phyloP scores from a whole-genome alignment of 495 filamentous ascomycete species.

The Podospora appendiculata region DNA sequence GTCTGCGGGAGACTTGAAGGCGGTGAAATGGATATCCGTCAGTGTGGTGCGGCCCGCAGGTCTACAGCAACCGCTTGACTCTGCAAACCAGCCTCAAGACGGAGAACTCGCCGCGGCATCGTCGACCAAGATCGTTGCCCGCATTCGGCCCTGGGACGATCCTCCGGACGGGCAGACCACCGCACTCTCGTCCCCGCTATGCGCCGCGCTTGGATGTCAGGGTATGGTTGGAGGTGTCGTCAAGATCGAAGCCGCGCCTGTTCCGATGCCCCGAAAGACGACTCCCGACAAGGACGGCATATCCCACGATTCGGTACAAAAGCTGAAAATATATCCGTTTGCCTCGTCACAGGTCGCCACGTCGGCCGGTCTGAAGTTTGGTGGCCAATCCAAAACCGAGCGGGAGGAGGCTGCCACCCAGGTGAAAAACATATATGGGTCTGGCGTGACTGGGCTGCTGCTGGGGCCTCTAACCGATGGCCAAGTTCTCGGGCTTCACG shows the following conservation, averaged over 20 bases:
- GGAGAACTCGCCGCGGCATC: conserved; percentile 50
- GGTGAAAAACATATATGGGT: conserved; percentile 46
- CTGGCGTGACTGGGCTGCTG: conserved; percentile 55
- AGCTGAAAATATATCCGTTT: conserved; percentile 77
- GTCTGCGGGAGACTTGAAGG: conserved; percentile 57
- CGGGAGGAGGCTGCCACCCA: conserved; percentile 56
- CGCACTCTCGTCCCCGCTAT: conserved; percentile 69
- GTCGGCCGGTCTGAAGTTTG: conserved; percentile 70
- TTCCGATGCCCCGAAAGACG: conserved; percentile 23
- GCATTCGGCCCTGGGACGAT: conserved; percentile 71
- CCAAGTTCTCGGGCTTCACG: conserved; percentile 53
- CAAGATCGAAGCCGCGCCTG: conserved; percentile 60
- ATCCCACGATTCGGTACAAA: conserved; percentile 26
- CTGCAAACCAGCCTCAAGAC: conserved; percentile 60
- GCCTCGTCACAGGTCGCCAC: conserved; percentile 42
- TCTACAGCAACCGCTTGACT: conserved; percentile 65
- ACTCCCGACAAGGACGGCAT: conserved; percentile 18
- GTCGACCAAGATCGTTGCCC: conserved; percentile 66
- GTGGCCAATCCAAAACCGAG: conserved; percentile 73
- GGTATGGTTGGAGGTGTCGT: conserved; percentile 82
- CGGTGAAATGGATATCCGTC: conserved; percentile 63
- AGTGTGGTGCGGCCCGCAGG: conserved; percentile 74
- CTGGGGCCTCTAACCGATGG: conserved; percentile 86
- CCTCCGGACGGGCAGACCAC: conserved; percentile 72
- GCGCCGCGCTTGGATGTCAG: conserved; percentile 57